A percentile compares a stretch with the other conserved stretches of the same genome.
Conservation (phyloP, 768 basidiomycete species). For the Kwoniella heveanensis region DNA sequence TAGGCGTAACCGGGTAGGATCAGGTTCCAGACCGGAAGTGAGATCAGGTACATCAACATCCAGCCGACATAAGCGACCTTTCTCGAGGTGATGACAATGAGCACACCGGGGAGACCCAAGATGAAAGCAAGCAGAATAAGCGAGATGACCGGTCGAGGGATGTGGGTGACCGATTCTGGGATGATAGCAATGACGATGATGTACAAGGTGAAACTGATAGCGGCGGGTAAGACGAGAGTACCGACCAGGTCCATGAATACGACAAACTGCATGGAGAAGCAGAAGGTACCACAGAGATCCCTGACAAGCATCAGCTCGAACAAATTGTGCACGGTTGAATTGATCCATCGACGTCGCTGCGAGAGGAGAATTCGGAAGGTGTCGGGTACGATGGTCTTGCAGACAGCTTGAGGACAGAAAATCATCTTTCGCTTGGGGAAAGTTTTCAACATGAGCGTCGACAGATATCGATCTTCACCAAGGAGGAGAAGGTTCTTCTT, state of each 20-base stretch:
- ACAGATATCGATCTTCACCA: slow-evolving; percentile 98
- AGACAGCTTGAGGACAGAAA: slow-evolving; percentile 97
- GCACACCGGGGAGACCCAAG: slow-evolving; percentile 89
- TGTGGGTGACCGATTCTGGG: slow-evolving; percentile 62
- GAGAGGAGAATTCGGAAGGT: slow-evolving; percentile 90
- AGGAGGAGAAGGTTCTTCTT: slow-evolving; percentile 97
- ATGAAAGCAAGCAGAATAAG: slow-evolving; percentile 90
- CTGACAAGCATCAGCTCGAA: slow-evolving; percentile 92
- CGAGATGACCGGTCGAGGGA: slow-evolving; percentile 71
- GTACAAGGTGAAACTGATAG: slow-evolving; percentile 94
- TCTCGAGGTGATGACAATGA: slow-evolving; percentile 93
- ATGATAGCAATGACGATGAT: slow-evolving; percentile 86
- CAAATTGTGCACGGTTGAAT: slow-evolving; percentile 96
- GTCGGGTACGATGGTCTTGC: slow-evolving; percentile 98
- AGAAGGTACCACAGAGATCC: slow-evolving; percentile 99
- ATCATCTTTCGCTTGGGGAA: slow-evolving; percentile 99
- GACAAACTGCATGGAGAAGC: slow-evolving; percentile 99
- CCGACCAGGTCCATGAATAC: slow-evolving; percentile 97
- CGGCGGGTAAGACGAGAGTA: slow-evolving; percentile 93
- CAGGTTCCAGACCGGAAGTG: slow-evolving; percentile 96
- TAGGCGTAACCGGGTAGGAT: slow-evolving; percentile 93
- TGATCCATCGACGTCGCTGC: slow-evolving; percentile 98
- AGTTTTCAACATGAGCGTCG: slow-evolving; percentile 95
- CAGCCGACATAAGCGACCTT: slow-evolving; percentile 93
- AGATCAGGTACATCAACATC: slow-evolving; percentile 92